A percentile compares a stretch with the other conserved stretches of the same genome.
Evolutionary conservation across 495 filamentous ascomycete genomes (phyloP).

Genomic region (Cairneyella variabilis): DNA sequence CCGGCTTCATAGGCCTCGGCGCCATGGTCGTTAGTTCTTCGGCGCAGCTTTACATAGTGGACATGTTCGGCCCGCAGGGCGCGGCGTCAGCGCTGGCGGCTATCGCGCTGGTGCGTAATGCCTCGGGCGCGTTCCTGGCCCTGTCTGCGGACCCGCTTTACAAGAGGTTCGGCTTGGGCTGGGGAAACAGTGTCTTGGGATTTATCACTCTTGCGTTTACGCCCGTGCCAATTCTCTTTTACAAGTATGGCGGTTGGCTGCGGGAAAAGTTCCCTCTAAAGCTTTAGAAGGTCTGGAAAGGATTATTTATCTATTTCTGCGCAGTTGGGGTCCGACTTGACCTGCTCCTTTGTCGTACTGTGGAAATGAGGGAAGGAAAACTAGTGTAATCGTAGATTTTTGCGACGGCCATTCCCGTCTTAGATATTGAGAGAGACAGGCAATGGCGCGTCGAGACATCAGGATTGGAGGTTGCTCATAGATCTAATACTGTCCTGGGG

Average conservation of each 20-base stretch:
- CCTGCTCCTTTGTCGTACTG: no score
- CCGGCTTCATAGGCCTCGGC: slow-evolving; percentile 52
- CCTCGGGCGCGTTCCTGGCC: not conserved
- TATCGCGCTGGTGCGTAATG: not conserved
- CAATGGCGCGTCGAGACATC: no score
- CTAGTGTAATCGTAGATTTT: no score
- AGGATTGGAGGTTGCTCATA: no score
- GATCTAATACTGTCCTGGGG: no score
- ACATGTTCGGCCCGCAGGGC: slow-evolving; percentile 27
- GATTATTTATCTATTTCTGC: no score
- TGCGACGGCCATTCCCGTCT: no score
- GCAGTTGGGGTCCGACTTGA: no score
- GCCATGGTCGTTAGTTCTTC: slow-evolving; percentile 49
- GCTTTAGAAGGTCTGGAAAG: no score
- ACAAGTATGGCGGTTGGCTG: not conserved
- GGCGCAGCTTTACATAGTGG: slow-evolving; percentile 31
- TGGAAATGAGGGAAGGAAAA: no score
- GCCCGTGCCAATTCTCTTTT: not conserved
- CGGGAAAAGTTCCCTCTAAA: not conserved
- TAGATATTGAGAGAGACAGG: no score
- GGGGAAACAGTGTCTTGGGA: not conserved
- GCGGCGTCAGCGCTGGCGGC: not conserved
- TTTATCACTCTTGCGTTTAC: not conserved
- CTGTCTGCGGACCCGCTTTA: not conserved
- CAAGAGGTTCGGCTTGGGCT: not conserved